phyloP scores from a whole-genome alignment of 2,329 filamentous ascomycete genomes.

The Chaetothyriales sp. region DNA sequence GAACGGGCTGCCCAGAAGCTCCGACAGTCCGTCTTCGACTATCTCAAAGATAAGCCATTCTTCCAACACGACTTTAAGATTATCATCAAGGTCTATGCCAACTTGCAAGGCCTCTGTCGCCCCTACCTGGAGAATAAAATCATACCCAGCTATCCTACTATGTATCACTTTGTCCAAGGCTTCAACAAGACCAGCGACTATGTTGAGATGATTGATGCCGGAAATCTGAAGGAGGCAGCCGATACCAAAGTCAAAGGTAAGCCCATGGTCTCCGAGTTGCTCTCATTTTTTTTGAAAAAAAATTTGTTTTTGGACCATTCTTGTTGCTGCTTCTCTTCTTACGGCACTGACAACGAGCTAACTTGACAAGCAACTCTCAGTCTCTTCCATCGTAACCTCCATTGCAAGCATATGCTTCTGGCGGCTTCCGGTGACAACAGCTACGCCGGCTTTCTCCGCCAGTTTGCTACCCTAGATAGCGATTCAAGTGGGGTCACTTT shows the following conservation, averaged over 20 bases:
- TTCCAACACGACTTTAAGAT: constrained; percentile 20
- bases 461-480: constrained; percentile 5
- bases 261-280: not conserved
- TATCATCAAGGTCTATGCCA: constrained; percentile 27
- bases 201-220: constrained; percentile 31
- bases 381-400: constrained; percentile 22
- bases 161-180: constrained; percentile 28
- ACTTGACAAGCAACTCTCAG: constrained; percentile 4
- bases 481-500: constrained; percentile 34
- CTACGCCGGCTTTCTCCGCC: constrained; percentile 28
- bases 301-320: not conserved
- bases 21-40: constrained; percentile 5
- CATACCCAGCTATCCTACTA: constrained; percentile 14
- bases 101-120: constrained; percentile 25
- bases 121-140: constrained; percentile 23
- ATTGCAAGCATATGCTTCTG: constrained; percentile 29
- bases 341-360: not conserved
- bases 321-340: not conserved
- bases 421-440: constrained; percentile 29
- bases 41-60: constrained; percentile 6
- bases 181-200: constrained; percentile 28
- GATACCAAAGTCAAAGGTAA: constrained; percentile 31
- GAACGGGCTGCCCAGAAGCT: constrained; percentile 8
- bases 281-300: not conserved
- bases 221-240: constrained; percentile 31